Percentiles rank a stretch among this genome's conserved stretches.
Conservation (phyloP, 352 stramenopile genomes). For the Phytophthora multivora region DNA sequence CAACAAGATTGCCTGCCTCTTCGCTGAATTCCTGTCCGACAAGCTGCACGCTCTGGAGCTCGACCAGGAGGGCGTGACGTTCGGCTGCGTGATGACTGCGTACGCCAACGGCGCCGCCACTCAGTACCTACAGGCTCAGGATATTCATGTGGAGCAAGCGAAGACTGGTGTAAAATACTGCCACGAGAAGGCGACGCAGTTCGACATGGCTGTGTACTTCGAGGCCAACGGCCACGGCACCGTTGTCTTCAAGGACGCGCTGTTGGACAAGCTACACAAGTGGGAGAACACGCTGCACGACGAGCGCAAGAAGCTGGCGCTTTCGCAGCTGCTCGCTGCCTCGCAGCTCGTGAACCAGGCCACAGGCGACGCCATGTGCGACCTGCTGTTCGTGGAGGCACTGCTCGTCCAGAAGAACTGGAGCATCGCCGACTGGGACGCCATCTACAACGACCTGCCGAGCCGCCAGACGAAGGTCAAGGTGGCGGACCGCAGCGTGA, state of each 20-base stretch:
- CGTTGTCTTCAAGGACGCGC: conserved; percentile 93
- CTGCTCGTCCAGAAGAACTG: conserved; percentile 92
- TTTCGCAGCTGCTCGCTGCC: conserved; percentile 85
- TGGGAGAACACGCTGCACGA: conserved; percentile 76
- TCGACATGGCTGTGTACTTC: conserved; percentile 99
- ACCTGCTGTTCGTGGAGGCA: conserved; percentile 96
- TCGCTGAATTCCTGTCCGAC: conserved; percentile 94
- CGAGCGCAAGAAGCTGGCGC: conserved; percentile 79
- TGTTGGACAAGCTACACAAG: conserved; percentile 87
- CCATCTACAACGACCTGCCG: conserved; percentile 95
- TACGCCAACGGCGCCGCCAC: conserved; percentile 98
- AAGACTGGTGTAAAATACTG: conserved; percentile 99
- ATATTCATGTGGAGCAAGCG: conserved; percentile 85
- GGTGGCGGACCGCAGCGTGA: conserved; percentile 67
- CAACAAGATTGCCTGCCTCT: conserved; percentile 98
- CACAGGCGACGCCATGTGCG: conserved; percentile 97
- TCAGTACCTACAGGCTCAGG: conserved; percentile 81
- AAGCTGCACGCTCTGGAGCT: conserved; percentile 84
- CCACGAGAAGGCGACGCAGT: conserved; percentile 94
- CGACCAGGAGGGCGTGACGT: conserved; percentile 79
- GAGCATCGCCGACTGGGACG: conserved; percentile 92
- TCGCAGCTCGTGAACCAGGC: conserved; percentile 96
- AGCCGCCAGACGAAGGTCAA: conserved; percentile 89
- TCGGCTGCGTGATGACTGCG: conserved; percentile 98
- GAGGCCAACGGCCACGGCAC: conserved; percentile 99